A percentile compares a stretch with the other conserved stretches of the same genome.
Conservation (phyloP, 139 green algal genomes). For the Chara braunii region DNA sequence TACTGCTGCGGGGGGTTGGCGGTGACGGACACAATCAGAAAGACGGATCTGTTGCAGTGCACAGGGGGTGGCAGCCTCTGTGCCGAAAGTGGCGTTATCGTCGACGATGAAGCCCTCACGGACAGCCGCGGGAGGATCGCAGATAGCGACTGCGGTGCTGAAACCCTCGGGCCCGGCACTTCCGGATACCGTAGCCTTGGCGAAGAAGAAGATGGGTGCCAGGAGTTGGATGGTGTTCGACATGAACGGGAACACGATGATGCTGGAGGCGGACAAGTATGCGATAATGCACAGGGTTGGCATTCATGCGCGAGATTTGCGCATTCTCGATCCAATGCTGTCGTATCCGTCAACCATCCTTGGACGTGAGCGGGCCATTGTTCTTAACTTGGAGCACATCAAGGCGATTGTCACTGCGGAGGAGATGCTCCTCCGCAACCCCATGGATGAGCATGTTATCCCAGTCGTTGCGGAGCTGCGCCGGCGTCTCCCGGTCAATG, state of each 20-base stretch:
- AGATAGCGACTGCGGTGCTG: not conserved
- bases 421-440: slow-evolving; percentile 26
- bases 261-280: slow-evolving; percentile 36
- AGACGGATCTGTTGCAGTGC: too few species aligned
- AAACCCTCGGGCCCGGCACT: not conserved
- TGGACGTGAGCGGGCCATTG: slow-evolving; percentile 40
- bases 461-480: slow-evolving; percentile 25
- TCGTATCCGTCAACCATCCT: slow-evolving; percentile 36
- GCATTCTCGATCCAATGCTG: slow-evolving; percentile 41
- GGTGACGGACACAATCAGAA: too few species aligned
- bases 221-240: slow-evolving; percentile 1
- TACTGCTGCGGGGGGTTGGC: too few species aligned
- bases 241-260: not conserved
- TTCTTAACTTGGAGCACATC: slow-evolving; percentile 43
- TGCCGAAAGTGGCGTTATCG: too few species aligned
- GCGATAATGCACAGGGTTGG: slow-evolving; percentile 22
- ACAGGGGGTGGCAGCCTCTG: too few species aligned
- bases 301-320: slow-evolving; percentile 43
- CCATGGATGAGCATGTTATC: slow-evolving; percentile 1
- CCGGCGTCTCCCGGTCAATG: slow-evolving; percentile 3
- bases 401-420: slow-evolving; percentile 20
- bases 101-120: too few species aligned
- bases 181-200: not conserved
- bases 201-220: slow-evolving; percentile 12
- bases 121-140: too few species aligned